Evolutionary conservation across 176 grass and related monocot species (phyloP).

Genomic region (Oryza meyeriana): DNA sequence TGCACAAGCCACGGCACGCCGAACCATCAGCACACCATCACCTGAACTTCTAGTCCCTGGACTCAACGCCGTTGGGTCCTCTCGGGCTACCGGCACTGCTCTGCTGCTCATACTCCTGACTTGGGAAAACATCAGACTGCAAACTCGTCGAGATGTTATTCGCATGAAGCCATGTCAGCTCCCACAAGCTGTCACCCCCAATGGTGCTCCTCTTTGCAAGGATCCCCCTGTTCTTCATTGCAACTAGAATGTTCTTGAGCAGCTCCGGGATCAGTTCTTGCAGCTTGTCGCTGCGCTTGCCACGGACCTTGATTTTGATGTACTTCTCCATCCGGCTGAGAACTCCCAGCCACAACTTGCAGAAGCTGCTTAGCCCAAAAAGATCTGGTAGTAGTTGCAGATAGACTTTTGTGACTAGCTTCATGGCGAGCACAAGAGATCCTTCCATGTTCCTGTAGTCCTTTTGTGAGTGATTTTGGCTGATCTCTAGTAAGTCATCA

Average conservation of each 20-base stretch:
- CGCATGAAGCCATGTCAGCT: slow-evolving; percentile 89
- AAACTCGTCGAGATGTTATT: slow-evolving; percentile 77
- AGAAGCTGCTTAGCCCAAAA: slow-evolving; percentile 78
- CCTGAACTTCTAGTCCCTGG: background rate
- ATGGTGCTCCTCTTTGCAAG: slow-evolving; percentile 93
- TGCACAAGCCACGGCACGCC: background rate
- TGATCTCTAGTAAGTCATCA: slow-evolving; percentile 79
- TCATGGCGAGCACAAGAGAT: slow-evolving; percentile 72
- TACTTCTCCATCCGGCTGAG: slow-evolving; percentile 96
- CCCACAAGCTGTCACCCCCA: slow-evolving; percentile 93
- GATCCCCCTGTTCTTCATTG: slow-evolving; percentile 87
- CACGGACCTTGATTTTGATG: slow-evolving; percentile 80
- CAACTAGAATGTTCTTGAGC: slow-evolving; percentile 61
- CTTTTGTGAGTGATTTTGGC: slow-evolving; percentile 82
- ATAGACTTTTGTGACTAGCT: slow-evolving; percentile 68
- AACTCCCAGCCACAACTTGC: slow-evolving; percentile 89
- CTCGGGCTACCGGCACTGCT: slow-evolving; percentile 26
- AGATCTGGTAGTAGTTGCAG: slow-evolving; percentile 75
- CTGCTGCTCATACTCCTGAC: slow-evolving; percentile 63
- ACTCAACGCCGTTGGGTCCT: slow-evolving; percentile 28
- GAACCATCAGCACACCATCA: background rate
- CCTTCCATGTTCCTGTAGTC: slow-evolving; percentile 95
- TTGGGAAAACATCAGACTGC: slow-evolving; percentile 71
- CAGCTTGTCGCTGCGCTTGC: slow-evolving; percentile 88
- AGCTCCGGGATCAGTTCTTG: slow-evolving; percentile 86